Evolutionary conservation across 148 eudicot species (phyloP).

Genomic region (Selenicereus undatus): DNA sequence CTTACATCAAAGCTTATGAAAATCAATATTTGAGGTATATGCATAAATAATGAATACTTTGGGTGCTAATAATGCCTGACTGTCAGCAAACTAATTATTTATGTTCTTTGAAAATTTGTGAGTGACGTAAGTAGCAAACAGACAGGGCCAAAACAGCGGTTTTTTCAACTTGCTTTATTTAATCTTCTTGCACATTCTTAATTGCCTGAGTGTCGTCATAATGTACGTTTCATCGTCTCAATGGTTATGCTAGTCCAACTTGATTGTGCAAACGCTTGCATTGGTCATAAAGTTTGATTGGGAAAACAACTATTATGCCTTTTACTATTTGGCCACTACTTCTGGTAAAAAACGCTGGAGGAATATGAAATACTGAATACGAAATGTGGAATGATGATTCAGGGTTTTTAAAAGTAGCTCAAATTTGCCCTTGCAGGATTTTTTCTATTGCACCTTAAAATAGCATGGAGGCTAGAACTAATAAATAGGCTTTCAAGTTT

Average conservation of each 20-base stretch:
- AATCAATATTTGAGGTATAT: not conserved
- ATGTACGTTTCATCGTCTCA: not conserved
- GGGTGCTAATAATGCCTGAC: not conserved
- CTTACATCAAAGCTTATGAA: not conserved
- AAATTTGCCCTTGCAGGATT: not conserved
- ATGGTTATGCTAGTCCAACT: conserved; percentile 10
- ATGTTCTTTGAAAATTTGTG: not conserved
- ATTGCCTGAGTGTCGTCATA: not conserved
- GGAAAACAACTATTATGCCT: not conserved
- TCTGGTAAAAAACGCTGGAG: not conserved
- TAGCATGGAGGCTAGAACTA: not conserved
- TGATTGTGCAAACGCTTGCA: not conserved
- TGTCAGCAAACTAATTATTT: not conserved
- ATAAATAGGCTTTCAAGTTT: not conserved
- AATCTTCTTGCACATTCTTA: not conserved
- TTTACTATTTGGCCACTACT: not conserved
- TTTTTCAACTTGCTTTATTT: conserved; percentile 5
- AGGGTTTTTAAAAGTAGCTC: not conserved
- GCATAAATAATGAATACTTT: conserved; percentile 14
- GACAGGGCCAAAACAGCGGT: conserved; percentile 1
- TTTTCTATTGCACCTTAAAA: not conserved
- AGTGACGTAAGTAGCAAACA: conserved; percentile 17
- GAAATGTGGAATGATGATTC: not conserved
- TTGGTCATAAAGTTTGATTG: not conserved
- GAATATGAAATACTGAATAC: not conserved